Conservation (phyloP, 345 rosid genomes). For the Eucalyptus shirleyi region DNA sequence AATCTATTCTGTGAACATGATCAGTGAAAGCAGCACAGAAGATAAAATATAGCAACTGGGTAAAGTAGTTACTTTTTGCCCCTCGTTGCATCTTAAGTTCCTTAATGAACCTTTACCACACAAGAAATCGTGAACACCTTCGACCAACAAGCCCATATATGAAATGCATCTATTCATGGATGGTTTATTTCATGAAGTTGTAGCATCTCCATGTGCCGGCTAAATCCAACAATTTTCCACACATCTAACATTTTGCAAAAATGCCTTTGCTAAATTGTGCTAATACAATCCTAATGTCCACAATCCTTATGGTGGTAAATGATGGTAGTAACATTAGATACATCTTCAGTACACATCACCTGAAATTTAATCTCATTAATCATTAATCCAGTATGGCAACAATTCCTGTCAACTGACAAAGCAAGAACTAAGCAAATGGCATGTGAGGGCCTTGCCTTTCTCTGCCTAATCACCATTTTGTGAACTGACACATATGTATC, state of each 20-base stretch:
- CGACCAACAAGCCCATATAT: not conserved
- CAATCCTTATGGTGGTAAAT: not conserved
- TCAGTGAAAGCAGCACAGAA: not conserved
- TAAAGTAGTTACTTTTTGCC: not conserved
- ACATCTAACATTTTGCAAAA: not conserved
- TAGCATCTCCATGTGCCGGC: not conserved
- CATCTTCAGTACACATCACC: not conserved
- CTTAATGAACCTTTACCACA: not conserved
- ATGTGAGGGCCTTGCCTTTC: not conserved
- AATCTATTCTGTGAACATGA: not conserved
- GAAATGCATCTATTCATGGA: not conserved
- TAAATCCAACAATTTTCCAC: not conserved
- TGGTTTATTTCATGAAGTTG: not conserved
- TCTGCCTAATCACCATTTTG: not conserved
- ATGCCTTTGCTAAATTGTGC: not conserved
- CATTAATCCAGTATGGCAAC: not conserved
- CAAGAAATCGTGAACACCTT: not conserved
- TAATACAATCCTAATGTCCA: not conserved
- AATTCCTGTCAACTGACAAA: not conserved
- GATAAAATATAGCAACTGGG: not conserved
- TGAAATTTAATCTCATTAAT: not conserved
- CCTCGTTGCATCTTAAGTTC: not conserved
- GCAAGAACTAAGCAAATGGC: not conserved
- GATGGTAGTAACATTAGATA: not conserved
- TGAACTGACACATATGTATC: not conserved